Evolutionary conservation across 768 basidiomycete species (phyloP), one percentile per base, ranked within the genome.

Genomic region (Kwoniella heveanensis): DNA sequence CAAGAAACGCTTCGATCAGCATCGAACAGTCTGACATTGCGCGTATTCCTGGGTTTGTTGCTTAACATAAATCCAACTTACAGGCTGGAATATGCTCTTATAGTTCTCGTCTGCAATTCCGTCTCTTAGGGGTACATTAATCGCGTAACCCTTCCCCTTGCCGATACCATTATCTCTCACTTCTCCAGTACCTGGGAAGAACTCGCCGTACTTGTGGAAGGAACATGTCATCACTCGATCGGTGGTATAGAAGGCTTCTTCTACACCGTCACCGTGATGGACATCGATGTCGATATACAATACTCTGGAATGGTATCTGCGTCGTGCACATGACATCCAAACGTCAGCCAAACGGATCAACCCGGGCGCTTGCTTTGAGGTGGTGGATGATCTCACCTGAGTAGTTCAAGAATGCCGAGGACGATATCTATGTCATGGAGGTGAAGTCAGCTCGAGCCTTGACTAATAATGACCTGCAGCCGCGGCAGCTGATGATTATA

Each of bases 191-290:
- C 96, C 96, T 26, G 96, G 96, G 80, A 99, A 99, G 80, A 90
- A 99, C 80, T 99, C 96, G 32, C 96, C 96, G 68, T 97, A 99
- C 80, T 98, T 97, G 79, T 99, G 96, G 81, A 98, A 96, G 71
- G 91, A 93, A 74, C 88, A 88, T 0, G 95, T 98, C 96, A 98
- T 98, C 60, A 99, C 96, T 48, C 96, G 85, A 78, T 99, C 95
- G 22, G 96, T 98, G 2, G 93, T 94, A 80, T 98, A 99, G 79
- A 99, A 99, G 0, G 96, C 96, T 80, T 99, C 96, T 78, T 99
- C 96, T 24, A 99, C 96, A 47, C 96, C 96, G 79, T 99, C 96
- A 17, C 96, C 96, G 66, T 99, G 96, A 77, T 99, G 96, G 1
- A 96, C 91, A 77, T 99, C 96, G 62, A 99, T 94, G 77, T 99